Percentiles rank a stretch among this genome's conserved stretches.
phyloP scores from a whole-genome alignment of 768 basidiomycete species.

The Austroboletus festivus region DNA sequence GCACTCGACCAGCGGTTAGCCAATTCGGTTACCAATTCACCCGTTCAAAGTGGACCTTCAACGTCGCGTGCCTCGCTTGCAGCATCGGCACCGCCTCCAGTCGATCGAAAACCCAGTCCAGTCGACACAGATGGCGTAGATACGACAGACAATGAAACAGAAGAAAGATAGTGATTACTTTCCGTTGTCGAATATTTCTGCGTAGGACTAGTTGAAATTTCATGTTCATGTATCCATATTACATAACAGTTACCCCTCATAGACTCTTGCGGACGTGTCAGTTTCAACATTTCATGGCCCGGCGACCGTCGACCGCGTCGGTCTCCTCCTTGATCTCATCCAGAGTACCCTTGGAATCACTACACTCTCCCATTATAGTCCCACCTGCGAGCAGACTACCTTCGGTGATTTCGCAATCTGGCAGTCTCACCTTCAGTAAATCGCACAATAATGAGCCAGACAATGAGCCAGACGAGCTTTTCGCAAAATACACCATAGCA shows the following conservation, averaged over 20 bases:
- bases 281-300: conserved; percentile 33
- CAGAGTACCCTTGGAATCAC: conserved; percentile 9
- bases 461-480: conserved; percentile 70
- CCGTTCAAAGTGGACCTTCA: conserved; percentile 30
- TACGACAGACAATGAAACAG: conserved; percentile 15
- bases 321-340: conserved; percentile 26
- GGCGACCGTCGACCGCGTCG: conserved; percentile 36
- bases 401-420: conserved; percentile 9
- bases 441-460: conserved; percentile 20
- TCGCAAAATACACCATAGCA: conserved; percentile 63
- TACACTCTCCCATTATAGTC: conserved; percentile 7
- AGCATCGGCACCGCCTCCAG: conserved; percentile 33
- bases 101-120: conserved; percentile 26
- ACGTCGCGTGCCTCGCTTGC: conserved; percentile 25
- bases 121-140: conserved; percentile 21
- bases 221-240: conserved; percentile 13
- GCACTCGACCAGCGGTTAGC: conserved; percentile 93
- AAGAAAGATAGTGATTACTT: conserved; percentile 21
- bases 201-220: conserved; percentile 2
- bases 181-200: conserved; percentile 5
- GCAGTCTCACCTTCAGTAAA: conserved; percentile 11
- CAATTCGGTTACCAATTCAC: conserved; percentile 39
- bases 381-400: conserved; percentile 7
- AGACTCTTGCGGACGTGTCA: neutral
- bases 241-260: too few species aligned